Percentiles rank a stretch among this genome's conserved stretches.
Conservation (phyloP, 2,329 filamentous ascomycete species). For the Tolypocladium ovalisporum region DNA sequence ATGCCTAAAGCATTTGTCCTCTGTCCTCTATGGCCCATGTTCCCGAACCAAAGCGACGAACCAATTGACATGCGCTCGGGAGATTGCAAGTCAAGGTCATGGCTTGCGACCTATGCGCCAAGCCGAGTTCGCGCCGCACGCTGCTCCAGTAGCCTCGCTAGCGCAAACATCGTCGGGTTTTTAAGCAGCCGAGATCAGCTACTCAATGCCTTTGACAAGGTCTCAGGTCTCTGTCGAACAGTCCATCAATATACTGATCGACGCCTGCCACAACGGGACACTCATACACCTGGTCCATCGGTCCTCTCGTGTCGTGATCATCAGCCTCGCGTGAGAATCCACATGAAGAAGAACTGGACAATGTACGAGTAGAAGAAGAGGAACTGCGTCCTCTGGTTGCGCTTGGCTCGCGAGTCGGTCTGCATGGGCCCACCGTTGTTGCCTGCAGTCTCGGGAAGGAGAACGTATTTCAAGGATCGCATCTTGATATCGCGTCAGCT, state of each 20-base stretch:
- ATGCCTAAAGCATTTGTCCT: background rate
- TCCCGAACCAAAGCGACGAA: background rate
- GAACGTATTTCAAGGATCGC: conserved; percentile 88
- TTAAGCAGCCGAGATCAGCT: background rate
- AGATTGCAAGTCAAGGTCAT: background rate
- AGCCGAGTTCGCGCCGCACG: background rate
- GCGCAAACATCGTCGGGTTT: background rate
- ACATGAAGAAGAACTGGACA: conserved; percentile 93
- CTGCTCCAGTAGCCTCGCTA: background rate
- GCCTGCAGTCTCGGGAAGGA: conserved; percentile 71
- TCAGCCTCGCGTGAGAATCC: conserved; percentile 46
- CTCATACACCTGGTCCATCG: background rate
- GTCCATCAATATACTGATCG: background rate
- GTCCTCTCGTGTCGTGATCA: background rate
- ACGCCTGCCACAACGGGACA: background rate
- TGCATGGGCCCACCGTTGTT: conserved; percentile 55
- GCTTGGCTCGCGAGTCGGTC: conserved; percentile 71
- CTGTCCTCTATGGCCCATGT: background rate
- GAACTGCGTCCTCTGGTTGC: conserved; percentile 81
- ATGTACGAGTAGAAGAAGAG: conserved; percentile 91
- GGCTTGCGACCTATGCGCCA: background rate
- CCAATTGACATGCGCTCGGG: too few species aligned
- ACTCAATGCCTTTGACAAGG: background rate
- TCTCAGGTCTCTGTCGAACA: background rate
- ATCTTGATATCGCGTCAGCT: conserved; percentile 42